Base-by-base conservation (phyloP, 129 eudicot species). In the Pittosporum tobira region DNA sequence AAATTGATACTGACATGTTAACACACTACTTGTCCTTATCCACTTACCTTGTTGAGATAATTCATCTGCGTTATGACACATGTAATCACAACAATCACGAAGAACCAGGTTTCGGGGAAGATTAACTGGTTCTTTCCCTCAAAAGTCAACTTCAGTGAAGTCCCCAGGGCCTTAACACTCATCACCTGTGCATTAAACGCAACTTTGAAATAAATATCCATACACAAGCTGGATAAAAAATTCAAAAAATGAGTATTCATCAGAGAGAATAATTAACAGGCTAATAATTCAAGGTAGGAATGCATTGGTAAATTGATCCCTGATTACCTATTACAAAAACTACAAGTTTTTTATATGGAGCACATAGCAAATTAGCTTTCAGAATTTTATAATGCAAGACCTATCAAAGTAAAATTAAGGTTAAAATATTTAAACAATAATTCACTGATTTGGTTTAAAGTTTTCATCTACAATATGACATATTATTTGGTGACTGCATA, bases 121-220 rank as follows among this genome's bases (percentile, higher is more conserved):
- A 73, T 20, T 56, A 83, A 54, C 52, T 83, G 91, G 71, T 79
- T 84, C 40, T 65, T 80, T 56, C 93, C 87, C 57, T 75, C 81
- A 49, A 83, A 73, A 34, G 93, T 79, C 79, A 83, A 71, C 63
- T 73, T 83, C 75, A 83, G 40, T 57, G 93, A 75, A 48, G 80
- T 83, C 15, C 93, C 93, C 57, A 79, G 73, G 50, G 93, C 93
- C 76, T 83, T 83, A 53, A 76, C 86, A 66, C 93, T 76, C 87
- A 83, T 83, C n/a, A 83, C 93, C 93, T 83, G 74, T 70, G 66
- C 42, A 70, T 48, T 49, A 42, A 44, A 34, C 47, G 34, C 37
- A 23, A 28, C 18, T 2, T 57, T 31, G 26, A 8, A 51, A 13
- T 10, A 51, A 11, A 51, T 21, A 51, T 4, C 20, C 14, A 1